Base-by-base conservation (phyloP, 179 eudicot species). In the Corrigiola litoralis region DNA sequence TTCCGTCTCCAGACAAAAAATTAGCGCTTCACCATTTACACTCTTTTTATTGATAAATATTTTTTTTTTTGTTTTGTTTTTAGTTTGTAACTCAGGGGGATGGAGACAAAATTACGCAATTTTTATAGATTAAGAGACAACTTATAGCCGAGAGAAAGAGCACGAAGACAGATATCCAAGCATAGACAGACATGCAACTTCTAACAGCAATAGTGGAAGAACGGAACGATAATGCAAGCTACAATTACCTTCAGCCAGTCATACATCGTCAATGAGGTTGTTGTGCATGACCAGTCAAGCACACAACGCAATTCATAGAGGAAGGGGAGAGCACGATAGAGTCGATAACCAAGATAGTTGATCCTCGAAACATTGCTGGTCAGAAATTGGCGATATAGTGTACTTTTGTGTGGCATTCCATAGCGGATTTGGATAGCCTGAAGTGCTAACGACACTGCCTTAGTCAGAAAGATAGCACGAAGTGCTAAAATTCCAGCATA, bases 281-380 rank as follows among this genome's bases (percentile, higher is more conserved):
- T 80, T 63, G 99, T 91, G 81, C 99, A 95, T 5, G 99, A 95
- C 99, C 99, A 95, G 78, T 95, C 97, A 75, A 95, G 99, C 58
- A 91, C 99, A 53, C 99, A 95, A 28, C 99, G 85, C 65, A 95
- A 69, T 72, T 95, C 99, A 70, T 95, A 95, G 18, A 95, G 92
- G 72, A 95, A 95, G 46, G 99, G 99, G 45, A 95, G 82, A 67
- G 99, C 97, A 50, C 99, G 95, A 70, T 95, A 95, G 42, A 95
- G 79, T 23, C 97, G 81, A 66, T 91, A 95, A 14, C 99, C 96
- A 48, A 91, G 68, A 72, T 80, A 91, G 72, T 88, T 95, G 51
- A 95, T 71, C 63, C 81, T 86, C 59, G 99, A 82, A 65, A 91
- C 82, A 57, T 79, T 74, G 73, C 99, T 95, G 65, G 97, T 95